Evolutionary conservation across 805 yeast genomes (phyloP).

Genomic region (Lachancea lanzarotensis): DNA sequence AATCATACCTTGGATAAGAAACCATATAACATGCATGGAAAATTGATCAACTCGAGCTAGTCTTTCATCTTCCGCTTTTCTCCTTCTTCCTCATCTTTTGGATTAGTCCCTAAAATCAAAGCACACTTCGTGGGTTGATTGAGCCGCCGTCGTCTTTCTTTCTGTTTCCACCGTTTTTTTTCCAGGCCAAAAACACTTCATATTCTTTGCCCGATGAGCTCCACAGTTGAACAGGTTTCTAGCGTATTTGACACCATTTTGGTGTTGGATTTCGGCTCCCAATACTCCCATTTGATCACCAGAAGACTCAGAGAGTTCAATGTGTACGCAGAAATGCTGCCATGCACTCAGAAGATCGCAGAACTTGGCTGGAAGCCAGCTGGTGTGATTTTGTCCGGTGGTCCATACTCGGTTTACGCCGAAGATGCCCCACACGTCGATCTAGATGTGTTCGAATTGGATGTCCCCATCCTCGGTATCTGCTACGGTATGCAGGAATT

Average conservation of each 20-base stretch:
- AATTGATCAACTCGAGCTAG: neutral
- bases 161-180: neutral
- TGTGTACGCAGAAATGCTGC: constrained; percentile 98
- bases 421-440: constrained; percentile 97
- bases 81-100: neutral
- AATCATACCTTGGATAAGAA: too few species aligned
- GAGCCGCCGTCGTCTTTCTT: too few species aligned
- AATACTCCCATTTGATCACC: constrained; percentile 93
- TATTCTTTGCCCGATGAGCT: constrained; percentile 8
- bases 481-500: constrained; percentile 99
- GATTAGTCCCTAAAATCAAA: neutral
- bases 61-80: too few species aligned
- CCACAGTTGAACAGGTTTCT: constrained; percentile 53
- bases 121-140: too few species aligned
- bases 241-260: constrained; percentile 91
- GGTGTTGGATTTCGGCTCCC: constrained; percentile 97
- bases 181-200: neutral
- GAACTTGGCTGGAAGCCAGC: constrained; percentile 92
- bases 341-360: constrained; percentile 94
- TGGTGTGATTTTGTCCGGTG: constrained; percentile 94
- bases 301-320: constrained; percentile 97
- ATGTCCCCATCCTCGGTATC: constrained; percentile 93
- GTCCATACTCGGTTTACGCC: constrained; percentile 96
- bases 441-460: constrained; percentile 81
- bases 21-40: neutral